Percentiles rank a stretch among this genome's conserved stretches.
phyloP scores from a whole-genome alignment of 371 early-diverging fungal species.

The Mortierella polycephala region DNA sequence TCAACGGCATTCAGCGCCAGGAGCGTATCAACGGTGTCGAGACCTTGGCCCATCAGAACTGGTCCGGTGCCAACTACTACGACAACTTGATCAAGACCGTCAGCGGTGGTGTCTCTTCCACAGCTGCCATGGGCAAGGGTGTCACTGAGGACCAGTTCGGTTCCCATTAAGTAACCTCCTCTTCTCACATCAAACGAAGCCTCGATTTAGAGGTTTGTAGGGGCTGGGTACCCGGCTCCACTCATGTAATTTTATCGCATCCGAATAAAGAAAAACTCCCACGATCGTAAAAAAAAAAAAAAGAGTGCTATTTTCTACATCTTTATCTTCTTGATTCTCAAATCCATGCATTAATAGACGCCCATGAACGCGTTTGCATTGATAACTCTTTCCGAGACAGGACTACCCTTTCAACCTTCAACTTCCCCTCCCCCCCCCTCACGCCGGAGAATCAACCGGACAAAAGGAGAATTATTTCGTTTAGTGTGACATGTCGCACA shows the following conservation, averaged over 20 bases:
- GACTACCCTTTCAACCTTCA: too few relatives aligned
- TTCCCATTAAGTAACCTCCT: slow-evolving; percentile 32
- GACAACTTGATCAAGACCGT: slow-evolving; percentile 94
- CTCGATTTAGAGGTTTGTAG: slow-evolving; percentile 2
- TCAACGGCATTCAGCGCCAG: slow-evolving; percentile 92
- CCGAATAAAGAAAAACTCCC: slow-evolving; percentile 1
- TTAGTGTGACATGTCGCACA: too few relatives aligned
- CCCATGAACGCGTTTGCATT: too few relatives aligned
- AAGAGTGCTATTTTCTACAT: background rate
- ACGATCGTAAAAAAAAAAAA: background rate
- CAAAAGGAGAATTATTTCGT: too few relatives aligned
- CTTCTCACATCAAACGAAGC: background rate
- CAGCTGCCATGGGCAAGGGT: slow-evolving; percentile 97
- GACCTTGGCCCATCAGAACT: slow-evolving; percentile 96
- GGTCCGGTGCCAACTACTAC: slow-evolving; percentile 98
- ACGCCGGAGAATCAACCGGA: too few relatives aligned
- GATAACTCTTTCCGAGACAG: too few relatives aligned
- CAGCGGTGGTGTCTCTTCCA: slow-evolving; percentile 93
- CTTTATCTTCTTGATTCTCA: background rate
- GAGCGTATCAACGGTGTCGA: slow-evolving; percentile 93
- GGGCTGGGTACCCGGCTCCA: background rate
- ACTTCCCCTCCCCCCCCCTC: too few relatives aligned
- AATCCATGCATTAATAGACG: too few relatives aligned
- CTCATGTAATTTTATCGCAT: slow-evolving; percentile 5
- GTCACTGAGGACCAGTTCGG: slow-evolving; percentile 87